These are phyloP conservation scores for Sonneratia alba DNA, from an alignment of 345 rosid genomes.

Conservation along the genomic window DNA sequence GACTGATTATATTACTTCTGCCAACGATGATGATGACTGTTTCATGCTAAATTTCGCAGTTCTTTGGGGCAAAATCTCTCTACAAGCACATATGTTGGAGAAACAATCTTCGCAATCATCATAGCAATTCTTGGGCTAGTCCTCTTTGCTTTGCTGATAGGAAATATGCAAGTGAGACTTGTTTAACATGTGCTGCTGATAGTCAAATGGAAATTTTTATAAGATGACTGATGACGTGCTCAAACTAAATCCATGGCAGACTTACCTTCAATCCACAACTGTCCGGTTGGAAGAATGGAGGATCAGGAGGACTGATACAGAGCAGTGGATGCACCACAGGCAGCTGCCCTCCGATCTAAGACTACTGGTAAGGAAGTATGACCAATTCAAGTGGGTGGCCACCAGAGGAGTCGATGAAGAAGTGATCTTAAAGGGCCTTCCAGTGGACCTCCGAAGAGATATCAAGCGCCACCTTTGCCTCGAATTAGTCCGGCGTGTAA, in stretches of 20 bases:
- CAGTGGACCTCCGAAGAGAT: conserved; percentile 71
- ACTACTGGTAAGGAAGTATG: conserved; percentile 61
- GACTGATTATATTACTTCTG: not conserved
- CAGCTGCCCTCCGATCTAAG: conserved; percentile 65
- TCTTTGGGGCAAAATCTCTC: conserved; percentile 72
- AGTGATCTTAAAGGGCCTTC: conserved; percentile 62
- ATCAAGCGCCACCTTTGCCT: conserved; percentile 88
- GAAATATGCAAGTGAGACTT: conserved; percentile 76
- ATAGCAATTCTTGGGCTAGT: conserved; percentile 77
- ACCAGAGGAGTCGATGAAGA: conserved; percentile 91
- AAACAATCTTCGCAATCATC: conserved; percentile 62
- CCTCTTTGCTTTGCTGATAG: conserved; percentile 84
- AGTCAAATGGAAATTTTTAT: not conserved
- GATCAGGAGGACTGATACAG: conserved; percentile 78
- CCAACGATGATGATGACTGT: not conserved
- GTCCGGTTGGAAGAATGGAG: conserved; percentile 87
- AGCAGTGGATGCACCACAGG: conserved; percentile 94
- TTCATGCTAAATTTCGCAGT: conserved; percentile 26
- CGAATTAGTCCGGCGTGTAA: conserved; percentile 81
- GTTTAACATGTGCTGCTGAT: not conserved
- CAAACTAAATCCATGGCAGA: conserved; percentile 33
- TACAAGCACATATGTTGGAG: conserved; percentile 79
- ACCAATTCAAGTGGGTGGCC: conserved; percentile 82
- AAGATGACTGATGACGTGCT: not conserved
- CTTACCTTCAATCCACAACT: conserved; percentile 71